Percentiles rank a stretch among this genome's conserved stretches.
phyloP scores from a whole-genome alignment of 805 yeast species.

The Suhomyces sp. region DNA sequence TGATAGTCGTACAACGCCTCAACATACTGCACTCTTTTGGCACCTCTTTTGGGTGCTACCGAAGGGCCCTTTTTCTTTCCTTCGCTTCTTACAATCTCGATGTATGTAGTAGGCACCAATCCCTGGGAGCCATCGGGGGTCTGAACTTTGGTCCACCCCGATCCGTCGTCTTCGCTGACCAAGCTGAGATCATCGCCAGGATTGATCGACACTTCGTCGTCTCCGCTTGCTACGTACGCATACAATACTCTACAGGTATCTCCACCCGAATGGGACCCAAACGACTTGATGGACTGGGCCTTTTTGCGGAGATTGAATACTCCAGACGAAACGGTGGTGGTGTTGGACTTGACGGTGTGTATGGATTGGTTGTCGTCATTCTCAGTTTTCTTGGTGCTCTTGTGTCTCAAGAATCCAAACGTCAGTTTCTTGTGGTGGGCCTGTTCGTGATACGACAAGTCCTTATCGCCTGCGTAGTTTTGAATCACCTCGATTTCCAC shows the following conservation, averaged over 20 bases:
- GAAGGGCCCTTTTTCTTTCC: slow-evolving; percentile 62
- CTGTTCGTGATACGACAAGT: slow-evolving; percentile 55
- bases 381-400: slow-evolving; percentile 10
- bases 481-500: slow-evolving; percentile 91
- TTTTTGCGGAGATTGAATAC: slow-evolving; percentile 37
- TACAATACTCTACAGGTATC: slow-evolving; percentile 54
- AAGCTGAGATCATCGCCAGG: slow-evolving; percentile 63
- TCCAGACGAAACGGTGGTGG: slow-evolving; percentile 30
- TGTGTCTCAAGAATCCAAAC: slow-evolving; percentile 50
- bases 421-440: slow-evolving; percentile 53
- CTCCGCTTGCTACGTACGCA: slow-evolving; percentile 63
- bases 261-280: slow-evolving; percentile 10
- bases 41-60: slow-evolving; percentile 76
- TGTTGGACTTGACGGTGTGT: slow-evolving; percentile 29
- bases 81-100: slow-evolving; percentile 41
- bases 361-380: slow-evolving; percentile 28
- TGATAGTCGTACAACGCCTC: slow-evolving; percentile 72
- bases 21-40: slow-evolving; percentile 59
- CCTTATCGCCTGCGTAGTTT: slow-evolving; percentile 74
- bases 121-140: slow-evolving; percentile 53
- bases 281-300: slow-evolving; percentile 22
- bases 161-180: slow-evolving; percentile 73
- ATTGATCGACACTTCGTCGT: slow-evolving; percentile 65
- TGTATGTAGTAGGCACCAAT: slow-evolving; percentile 80
- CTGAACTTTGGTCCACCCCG: slow-evolving; percentile 81